Conservation (phyloP, 305 asterid species). For the Solanum aculeatissimum region DNA sequence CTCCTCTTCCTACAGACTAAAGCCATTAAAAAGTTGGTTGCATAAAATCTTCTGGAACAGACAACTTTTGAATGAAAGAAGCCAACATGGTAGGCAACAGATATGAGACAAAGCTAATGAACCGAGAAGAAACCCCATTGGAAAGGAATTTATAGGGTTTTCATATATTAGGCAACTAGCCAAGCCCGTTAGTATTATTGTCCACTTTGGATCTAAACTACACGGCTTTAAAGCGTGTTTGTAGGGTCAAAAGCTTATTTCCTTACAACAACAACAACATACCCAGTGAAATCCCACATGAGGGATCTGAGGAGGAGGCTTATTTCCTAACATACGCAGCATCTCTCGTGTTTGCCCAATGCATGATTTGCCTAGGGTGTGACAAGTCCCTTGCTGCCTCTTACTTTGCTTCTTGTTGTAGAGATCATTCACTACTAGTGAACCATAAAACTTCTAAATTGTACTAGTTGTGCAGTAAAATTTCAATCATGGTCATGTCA, state of each 20-base stretch:
- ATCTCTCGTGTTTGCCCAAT: neutral
- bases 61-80: neutral
- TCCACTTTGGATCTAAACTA: neutral
- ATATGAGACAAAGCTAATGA: neutral
- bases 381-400: neutral
- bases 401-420: neutral
- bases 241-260: neutral
- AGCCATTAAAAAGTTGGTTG: neutral
- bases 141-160: neutral
- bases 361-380: neutral
- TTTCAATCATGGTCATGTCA: neutral
- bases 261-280: too few relatives aligned
- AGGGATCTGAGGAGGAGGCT: too few relatives aligned
- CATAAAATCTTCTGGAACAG: neutral
- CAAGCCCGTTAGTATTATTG: neutral
- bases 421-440: neutral
- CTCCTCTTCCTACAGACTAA: neutral
- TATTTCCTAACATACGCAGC: neutral
- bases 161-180: neutral
- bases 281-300: too few relatives aligned
- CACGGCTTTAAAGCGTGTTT: neutral
- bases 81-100: neutral
- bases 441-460: neutral
- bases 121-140: neutral
- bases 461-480: neutral